A percentile compares a stretch with the other conserved stretches of the same genome.
Evolutionary conservation across 768 basidiomycete genomes (phyloP).

Genomic region (Hebeloma cylindrosporum): DNA sequence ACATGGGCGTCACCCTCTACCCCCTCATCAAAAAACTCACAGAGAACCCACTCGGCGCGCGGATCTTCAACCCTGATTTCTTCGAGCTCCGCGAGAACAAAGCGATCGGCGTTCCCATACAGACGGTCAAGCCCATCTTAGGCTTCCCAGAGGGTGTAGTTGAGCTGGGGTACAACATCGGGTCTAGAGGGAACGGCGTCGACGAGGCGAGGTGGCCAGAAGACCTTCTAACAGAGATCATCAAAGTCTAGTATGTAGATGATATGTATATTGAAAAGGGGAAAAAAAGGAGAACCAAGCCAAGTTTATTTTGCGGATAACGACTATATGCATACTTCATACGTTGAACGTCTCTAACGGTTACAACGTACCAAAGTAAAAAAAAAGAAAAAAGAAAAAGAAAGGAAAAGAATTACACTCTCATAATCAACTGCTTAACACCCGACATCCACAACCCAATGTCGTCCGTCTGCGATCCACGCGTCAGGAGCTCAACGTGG

Average conservation of each 20-base stretch:
- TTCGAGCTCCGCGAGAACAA: constrained; percentile 22
- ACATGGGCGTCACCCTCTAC: constrained; percentile 20
- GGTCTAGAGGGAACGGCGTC: constrained; percentile 22
- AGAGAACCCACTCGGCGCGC: constrained; percentile 7
- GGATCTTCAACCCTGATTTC: constrained; percentile 17
- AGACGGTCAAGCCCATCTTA: constrained; percentile 22
- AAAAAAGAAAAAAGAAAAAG: neutral
- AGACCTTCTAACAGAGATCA: constrained; percentile 20
- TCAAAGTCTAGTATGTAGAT: too few relatives aligned
- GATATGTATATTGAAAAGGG: too few relatives aligned
- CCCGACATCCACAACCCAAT: constrained; percentile 89
- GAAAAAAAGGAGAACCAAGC: neutral
- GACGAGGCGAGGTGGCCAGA: constrained; percentile 24
- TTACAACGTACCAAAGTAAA: too few relatives aligned
- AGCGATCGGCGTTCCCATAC: constrained; percentile 16
- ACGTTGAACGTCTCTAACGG: too few relatives aligned
- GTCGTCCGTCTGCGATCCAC: constrained; percentile 77
- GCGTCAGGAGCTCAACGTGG: constrained; percentile 83
- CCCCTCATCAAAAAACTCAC: constrained; percentile 12
- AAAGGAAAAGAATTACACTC: constrained; percentile 44
- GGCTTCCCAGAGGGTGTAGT: constrained; percentile 18
- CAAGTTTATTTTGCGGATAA: constrained; percentile 7
- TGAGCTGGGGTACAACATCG: constrained; percentile 20
- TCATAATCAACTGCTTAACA: constrained; percentile 82
- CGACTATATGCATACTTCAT: too few relatives aligned